Conservation (phyloP, 805 yeast species). For the Starmera dryadoides region DNA sequence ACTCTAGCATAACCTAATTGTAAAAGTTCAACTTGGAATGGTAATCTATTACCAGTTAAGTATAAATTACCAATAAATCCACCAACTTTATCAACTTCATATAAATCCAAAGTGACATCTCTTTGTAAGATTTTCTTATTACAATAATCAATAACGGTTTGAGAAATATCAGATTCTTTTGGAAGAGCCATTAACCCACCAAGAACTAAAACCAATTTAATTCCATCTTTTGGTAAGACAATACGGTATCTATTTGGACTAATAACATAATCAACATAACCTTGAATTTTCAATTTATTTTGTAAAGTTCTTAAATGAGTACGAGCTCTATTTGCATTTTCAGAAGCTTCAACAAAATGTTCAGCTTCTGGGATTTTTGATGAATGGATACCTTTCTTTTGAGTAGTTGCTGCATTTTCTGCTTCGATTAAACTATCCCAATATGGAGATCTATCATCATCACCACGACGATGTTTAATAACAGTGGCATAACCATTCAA, state of each 20-base stretch:
- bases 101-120: slow-evolving; percentile 63
- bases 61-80: slow-evolving; percentile 71
- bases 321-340: slow-evolving; percentile 61
- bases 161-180: slow-evolving; percentile 30
- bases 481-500: slow-evolving; percentile 70
- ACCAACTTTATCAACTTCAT: slow-evolving; percentile 69
- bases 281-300: slow-evolving; percentile 57
- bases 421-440: slow-evolving; percentile 75
- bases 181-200: slow-evolving; percentile 56
- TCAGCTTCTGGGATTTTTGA: slow-evolving; percentile 49
- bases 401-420: slow-evolving; percentile 51
- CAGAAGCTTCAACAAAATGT: slow-evolving; percentile 74
- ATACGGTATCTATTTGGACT: slow-evolving; percentile 64
- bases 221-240: slow-evolving; percentile 62
- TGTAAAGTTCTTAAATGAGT: slow-evolving; percentile 65
- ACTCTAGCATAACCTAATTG: slow-evolving; percentile 56
- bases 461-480: slow-evolving; percentile 68
- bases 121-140: slow-evolving; percentile 57
- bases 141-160: slow-evolving; percentile 47
- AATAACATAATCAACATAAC: slow-evolving; percentile 65
- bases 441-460: slow-evolving; percentile 57
- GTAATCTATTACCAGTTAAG: slow-evolving; percentile 40
- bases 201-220: slow-evolving; percentile 59
- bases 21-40: slow-evolving; percentile 52
- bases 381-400: slow-evolving; percentile 55